phyloP scores from a whole-genome alignment of 305 asterid species.

The Solanum hybrid region DNA sequence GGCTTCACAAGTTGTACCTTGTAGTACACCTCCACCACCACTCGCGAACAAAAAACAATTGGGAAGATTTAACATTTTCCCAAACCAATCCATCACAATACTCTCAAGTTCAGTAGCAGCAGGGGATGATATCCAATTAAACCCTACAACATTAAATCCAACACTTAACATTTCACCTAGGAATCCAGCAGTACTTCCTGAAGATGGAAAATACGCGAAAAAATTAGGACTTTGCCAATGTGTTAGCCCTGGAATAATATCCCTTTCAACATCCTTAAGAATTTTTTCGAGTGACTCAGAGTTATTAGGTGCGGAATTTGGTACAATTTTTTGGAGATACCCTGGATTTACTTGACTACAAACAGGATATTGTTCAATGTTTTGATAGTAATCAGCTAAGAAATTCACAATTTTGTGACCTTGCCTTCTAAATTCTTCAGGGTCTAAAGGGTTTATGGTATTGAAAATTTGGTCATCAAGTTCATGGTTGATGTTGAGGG shows the following conservation, averaged over 20 bases:
- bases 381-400: constrained; percentile 57
- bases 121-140: constrained; percentile 71
- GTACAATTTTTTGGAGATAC: constrained; percentile 28
- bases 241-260: background rate
- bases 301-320: background rate
- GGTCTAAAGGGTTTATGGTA: constrained; percentile 12
- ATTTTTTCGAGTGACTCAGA: background rate
- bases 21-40: constrained; percentile 56
- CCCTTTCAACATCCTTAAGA: background rate
- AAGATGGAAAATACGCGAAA: background rate
- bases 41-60: constrained; percentile 27
- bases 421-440: background rate
- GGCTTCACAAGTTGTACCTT: background rate
- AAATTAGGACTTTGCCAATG: background rate
- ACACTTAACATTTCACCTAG: constrained; percentile 59
- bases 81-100: constrained; percentile 75
- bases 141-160: constrained; percentile 60
- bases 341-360: constrained; percentile 63
- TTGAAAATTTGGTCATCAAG: background rate
- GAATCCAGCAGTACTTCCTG: constrained; percentile 57
- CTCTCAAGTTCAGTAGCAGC: constrained; percentile 67
- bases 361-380: constrained; percentile 56
- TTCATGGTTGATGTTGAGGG: background rate
- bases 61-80: constrained; percentile 54
- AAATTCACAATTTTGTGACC: constrained; percentile 22